Base-by-base conservation (phyloP, 2,329 filamentous ascomycete genomes). In the Ascochyta fabae region DNA sequence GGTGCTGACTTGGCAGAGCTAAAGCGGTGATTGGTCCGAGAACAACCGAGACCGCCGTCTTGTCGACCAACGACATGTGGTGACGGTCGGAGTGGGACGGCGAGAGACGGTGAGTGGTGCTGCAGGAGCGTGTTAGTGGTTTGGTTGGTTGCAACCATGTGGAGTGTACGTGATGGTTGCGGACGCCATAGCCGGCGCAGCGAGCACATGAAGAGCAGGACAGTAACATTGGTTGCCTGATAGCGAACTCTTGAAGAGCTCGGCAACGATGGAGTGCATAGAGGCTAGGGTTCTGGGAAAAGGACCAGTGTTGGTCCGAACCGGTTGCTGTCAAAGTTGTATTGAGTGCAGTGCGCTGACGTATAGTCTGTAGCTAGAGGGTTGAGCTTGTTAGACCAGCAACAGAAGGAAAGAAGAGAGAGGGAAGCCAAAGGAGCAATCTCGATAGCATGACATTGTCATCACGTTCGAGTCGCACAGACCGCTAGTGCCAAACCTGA, bases 401-500 rank as follows among this genome's bases (percentile, higher is more conserved):
- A 41, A 59, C 26, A 44, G 38, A 60, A 54, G 42, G 48, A 23
- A 60, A 49, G n/a, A 13, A 44, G 52, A 22, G 57, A 45, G 54
- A 8, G 50, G 49, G 48, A 64, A 61, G 56, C 62, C 65, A 67
- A 69, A 61, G 66, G 62, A 62, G 58, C 59, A 62, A 67, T 67
- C 72, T 71, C 72, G 71, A 75, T 73, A 49, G 54, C 72, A 75
- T 73, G 72, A 75, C 65, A 68, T 72, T 59, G 51, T 58, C 42
- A 73, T 75, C 72, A 74, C 70, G 72, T 73, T 75, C 72, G 72
- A 75, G 71, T 53, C 65, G 60, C 61, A 53, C 56, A 61, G 61
- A 68, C 67, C 65, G 50, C 68, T 70, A 70, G 69, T 63, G 59
- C 53, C 62, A 71, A 68, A 71, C 69, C 68, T 72, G 61, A 66